Conservation (phyloP, 1,284 basidiomycete genomes). For the Apiotrichum laibachii region DNA sequence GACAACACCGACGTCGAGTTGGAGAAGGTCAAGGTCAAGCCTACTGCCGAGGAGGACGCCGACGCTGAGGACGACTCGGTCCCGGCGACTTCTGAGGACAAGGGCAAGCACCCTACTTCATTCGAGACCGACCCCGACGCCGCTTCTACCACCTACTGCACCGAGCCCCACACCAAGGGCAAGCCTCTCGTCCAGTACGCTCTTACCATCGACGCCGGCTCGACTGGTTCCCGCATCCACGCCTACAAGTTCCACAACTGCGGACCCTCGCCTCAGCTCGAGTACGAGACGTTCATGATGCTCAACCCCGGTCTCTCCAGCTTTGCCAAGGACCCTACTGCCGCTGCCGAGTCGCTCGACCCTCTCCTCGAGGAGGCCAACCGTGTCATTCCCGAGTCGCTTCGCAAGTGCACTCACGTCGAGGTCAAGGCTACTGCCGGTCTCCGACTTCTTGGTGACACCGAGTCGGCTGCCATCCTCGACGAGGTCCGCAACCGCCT, state of each 20-base stretch:
- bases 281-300: constrained; percentile 90
- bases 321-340: constrained; percentile 60
- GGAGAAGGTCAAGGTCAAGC: background rate
- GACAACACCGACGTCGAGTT: constrained; percentile 17
- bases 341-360: constrained; percentile 78
- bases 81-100: constrained; percentile 3
- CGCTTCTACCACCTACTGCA: constrained; percentile 57
- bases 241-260: constrained; percentile 98
- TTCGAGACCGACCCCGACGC: constrained; percentile 51
- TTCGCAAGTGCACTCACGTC: constrained; percentile 78
- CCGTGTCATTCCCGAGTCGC: constrained; percentile 65
- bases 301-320: constrained; percentile 76
- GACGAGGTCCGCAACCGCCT: constrained; percentile 69
- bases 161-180: constrained; percentile 55
- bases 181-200: constrained; percentile 78
- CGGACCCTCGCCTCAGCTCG: constrained; percentile 70
- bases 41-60: background rate
- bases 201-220: constrained; percentile 97
- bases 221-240: constrained; percentile 94
- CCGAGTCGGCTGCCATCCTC: constrained; percentile 71
- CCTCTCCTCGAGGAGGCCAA: constrained; percentile 76
- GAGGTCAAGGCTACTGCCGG: constrained; percentile 96
- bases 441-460: constrained; percentile 66
- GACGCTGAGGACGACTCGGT: constrained; percentile 16
- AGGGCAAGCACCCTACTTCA: constrained; percentile 32